Evolutionary conservation across 768 basidiomycete species (phyloP).

Genomic region (Leccinum uliginosum): DNA sequence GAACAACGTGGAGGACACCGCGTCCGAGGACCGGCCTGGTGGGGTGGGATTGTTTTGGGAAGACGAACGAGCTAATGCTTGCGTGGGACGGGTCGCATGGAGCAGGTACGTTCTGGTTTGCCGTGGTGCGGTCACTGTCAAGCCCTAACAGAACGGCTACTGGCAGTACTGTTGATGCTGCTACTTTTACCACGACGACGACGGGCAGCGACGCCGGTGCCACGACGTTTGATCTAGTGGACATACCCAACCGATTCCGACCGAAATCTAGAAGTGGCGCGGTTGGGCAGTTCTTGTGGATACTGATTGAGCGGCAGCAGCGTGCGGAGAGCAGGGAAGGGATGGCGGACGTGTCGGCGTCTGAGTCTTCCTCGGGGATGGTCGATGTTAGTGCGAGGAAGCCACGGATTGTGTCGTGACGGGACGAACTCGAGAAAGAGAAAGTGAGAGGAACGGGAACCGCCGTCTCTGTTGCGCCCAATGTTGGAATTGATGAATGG

Average conservation of each 20-base stretch:
- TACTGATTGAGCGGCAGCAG: conserved; percentile 30
- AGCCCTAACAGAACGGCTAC: not conserved
- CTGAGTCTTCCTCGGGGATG: not conserved
- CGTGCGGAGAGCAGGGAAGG: not conserved
- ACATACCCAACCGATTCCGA: conserved; percentile 28
- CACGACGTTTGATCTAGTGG: conserved; percentile 7
- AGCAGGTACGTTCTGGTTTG: conserved; percentile 2
- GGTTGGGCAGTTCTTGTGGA: conserved; percentile 39
- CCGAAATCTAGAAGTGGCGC: conserved; percentile 31
- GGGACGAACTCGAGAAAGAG: conserved; percentile 12
- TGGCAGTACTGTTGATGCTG: not conserved
- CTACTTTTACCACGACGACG: not conserved
- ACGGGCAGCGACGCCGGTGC: not conserved
- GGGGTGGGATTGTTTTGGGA: conserved; percentile 25
- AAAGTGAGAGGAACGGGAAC: not conserved
- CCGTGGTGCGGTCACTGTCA: too few species aligned
- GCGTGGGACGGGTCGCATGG: not conserved
- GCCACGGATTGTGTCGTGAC: conserved; percentile 12
- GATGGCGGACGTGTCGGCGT: not conserved
- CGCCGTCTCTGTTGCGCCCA: not conserved
- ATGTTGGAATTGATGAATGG: conserved; percentile 14
- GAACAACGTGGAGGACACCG: not conserved
- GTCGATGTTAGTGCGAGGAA: not conserved
- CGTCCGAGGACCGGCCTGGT: not conserved
- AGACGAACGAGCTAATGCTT: conserved; percentile 19